Conservation (phyloP, 495 filamentous ascomycete species). For the Xylaria longipes region DNA sequence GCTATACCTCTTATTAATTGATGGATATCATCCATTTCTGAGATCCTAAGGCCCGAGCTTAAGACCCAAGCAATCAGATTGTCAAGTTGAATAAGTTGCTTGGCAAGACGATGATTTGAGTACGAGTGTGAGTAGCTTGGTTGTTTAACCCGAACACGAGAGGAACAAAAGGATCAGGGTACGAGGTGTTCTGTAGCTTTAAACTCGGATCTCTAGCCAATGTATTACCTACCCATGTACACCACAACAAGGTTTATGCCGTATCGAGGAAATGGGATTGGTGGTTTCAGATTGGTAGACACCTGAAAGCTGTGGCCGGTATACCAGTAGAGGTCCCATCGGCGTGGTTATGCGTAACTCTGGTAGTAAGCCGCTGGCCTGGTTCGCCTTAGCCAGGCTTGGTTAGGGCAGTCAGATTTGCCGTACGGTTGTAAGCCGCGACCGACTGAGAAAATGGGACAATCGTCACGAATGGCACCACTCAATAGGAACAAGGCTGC, state of each 20-base stretch:
- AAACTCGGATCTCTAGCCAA: background rate
- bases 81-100: background rate
- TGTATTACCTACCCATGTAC: too few relatives aligned
- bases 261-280: background rate
- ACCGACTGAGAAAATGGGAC: background rate
- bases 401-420: background rate
- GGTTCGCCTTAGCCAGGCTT: background rate
- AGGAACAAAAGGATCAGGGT: background rate
- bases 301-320: too few relatives aligned
- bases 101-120: background rate
- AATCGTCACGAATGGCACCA: background rate
- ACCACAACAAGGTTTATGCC: background rate
- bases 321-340: too few relatives aligned
- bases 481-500: conserved; percentile 1
- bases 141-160: conserved; percentile 1
- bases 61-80: background rate
- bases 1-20: background rate
- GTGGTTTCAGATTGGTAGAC: background rate
- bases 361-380: background rate
- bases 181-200: background rate
- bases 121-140: background rate
- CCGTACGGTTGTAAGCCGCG: background rate
- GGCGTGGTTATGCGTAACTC: background rate
- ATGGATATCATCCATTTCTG: background rate
- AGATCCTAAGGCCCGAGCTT: background rate